These are phyloP conservation scores for Coemansia reversa DNA, from an alignment of 192 early-diverging fungal species.

Conservation along the genomic window DNA sequence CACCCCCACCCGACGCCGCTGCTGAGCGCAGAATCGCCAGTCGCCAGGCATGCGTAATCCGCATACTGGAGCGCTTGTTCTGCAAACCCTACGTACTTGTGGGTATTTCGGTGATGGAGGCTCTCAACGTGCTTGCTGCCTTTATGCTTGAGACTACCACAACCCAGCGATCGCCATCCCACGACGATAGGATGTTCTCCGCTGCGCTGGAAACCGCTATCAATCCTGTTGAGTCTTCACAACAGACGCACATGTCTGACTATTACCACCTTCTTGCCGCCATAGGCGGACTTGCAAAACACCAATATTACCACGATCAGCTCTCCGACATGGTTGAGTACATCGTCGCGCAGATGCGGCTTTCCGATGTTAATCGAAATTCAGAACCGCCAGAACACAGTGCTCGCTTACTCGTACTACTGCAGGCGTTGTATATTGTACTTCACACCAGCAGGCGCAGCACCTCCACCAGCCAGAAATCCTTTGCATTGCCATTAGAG, in stretches of 20 bases:
- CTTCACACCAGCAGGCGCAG: conserved; percentile 9
- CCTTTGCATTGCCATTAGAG: conserved; percentile 17
- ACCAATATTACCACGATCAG: conserved; percentile 53
- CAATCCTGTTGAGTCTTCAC: background rate
- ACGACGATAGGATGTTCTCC: conserved; percentile 22
- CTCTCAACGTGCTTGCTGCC: conserved; percentile 44
- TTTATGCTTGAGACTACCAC: conserved; percentile 36
- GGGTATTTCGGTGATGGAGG: conserved; percentile 55
- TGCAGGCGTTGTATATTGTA: conserved; percentile 31
- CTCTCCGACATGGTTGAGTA: conserved; percentile 43
- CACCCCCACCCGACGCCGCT: background rate
- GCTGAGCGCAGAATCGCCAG: conserved; percentile 7
- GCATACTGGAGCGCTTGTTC: conserved; percentile 47
- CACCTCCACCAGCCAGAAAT: background rate
- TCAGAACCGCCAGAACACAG: background rate
- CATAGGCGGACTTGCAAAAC: conserved; percentile 49
- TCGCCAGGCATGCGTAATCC: conserved; percentile 37
- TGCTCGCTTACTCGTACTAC: conserved; percentile 10
- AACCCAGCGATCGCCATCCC: conserved; percentile 4
- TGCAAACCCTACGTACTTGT: conserved; percentile 52
- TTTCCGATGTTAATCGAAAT: conserved; percentile 2
- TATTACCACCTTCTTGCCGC: conserved; percentile 48
- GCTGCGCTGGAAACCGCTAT: conserved; percentile 16
- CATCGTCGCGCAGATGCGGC: conserved; percentile 34
- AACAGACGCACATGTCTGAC: conserved; percentile 15